Percentiles rank a stretch among this genome's conserved stretches.
phyloP scores from a whole-genome alignment of 164 flowering plant genomes.

The Paratinospora sagittata region DNA sequence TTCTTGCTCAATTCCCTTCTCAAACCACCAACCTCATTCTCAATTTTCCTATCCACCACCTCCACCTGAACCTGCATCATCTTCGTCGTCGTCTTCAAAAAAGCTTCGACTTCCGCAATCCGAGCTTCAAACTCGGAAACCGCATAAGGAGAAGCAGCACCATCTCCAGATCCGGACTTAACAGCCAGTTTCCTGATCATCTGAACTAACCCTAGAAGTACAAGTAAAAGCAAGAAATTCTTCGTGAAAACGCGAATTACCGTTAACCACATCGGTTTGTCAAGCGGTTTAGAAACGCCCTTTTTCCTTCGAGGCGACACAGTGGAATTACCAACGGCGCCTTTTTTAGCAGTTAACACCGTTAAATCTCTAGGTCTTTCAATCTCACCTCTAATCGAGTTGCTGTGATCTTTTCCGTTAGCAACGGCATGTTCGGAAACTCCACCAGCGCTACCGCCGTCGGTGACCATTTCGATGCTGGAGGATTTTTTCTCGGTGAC shows the following conservation, averaged over 20 bases:
- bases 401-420: conserved; percentile 43
- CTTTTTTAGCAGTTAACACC: conserved; percentile 24
- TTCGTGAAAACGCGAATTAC: conserved; percentile 44
- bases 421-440: conserved; percentile 5
- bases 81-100: conserved; percentile 46
- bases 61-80: conserved; percentile 75
- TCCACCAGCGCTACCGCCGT: conserved; percentile 17
- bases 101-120: conserved; percentile 49
- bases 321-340: conserved; percentile 15
- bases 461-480: conserved; percentile 15
- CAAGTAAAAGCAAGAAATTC: conserved; percentile 48
- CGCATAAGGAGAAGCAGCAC: conserved; percentile 15
- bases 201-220: conserved; percentile 49
- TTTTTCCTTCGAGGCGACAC: conserved; percentile 38
- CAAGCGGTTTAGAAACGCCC: conserved; percentile 19
- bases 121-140: conserved; percentile 46
- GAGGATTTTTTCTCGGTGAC: conserved; percentile 24
- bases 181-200: conserved; percentile 36
- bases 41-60: conserved; percentile 32
- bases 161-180: conserved; percentile 16
- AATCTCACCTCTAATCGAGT: conserved; percentile 44
- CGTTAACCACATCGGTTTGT: conserved; percentile 56
- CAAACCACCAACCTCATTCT: conserved; percentile 21
- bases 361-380: conserved; percentile 35
- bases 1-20: conserved; percentile 27